Evolutionary conservation across 352 stramenopile genomes (phyloP), one percentile per base, ranked within the genome.

Genomic region (Pythium sukuiense): DNA sequence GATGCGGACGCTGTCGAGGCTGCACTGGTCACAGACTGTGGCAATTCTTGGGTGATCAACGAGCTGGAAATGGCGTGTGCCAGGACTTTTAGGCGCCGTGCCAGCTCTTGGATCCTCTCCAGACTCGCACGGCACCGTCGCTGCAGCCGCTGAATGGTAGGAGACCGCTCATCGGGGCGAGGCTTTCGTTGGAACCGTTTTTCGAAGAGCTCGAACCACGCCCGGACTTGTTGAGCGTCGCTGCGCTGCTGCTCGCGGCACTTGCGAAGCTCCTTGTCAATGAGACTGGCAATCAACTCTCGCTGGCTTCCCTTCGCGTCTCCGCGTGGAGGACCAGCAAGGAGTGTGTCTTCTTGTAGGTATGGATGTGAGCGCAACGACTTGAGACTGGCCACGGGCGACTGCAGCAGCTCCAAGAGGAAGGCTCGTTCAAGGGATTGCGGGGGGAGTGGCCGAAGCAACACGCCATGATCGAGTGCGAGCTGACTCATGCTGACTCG

Each of bases 161-260:
- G 43, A 1, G 81, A 76, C 1, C 69, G 65, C 26, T 90, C 81
- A 1, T 61, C 55, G 1, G 63, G 18, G 0, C 63, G 76, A 1
- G 81, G 72, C 49, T 85, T 87, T n/a, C 72, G 72, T 6, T 67
- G 57, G 39, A 87, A 79, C 30, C 75, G 77, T 49, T 77, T 85
- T 57, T 88, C 81, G 33, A 90, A 90, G 46, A 85, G 76, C 13
- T 54, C 55, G 60, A 79, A 64, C 81, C 81, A 90, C 4, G 56
- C 35, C 4, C 71, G 78, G 30, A 90, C 72, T 55, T 90, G 72
- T 6, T 77, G 69, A 9, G 76, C 61, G 27, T 84, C 66, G 8
- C 71, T 61, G 5, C 59, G 63, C 27, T 77, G 76, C 63, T 77
- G 68, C 2, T 72, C 67, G 12, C 76, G 69, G 16, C 74, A 90